These are phyloP conservation scores for Diaporthe australafricana DNA, from an alignment of 2,329 filamentous ascomycete species.

Conservation along the genomic window DNA sequence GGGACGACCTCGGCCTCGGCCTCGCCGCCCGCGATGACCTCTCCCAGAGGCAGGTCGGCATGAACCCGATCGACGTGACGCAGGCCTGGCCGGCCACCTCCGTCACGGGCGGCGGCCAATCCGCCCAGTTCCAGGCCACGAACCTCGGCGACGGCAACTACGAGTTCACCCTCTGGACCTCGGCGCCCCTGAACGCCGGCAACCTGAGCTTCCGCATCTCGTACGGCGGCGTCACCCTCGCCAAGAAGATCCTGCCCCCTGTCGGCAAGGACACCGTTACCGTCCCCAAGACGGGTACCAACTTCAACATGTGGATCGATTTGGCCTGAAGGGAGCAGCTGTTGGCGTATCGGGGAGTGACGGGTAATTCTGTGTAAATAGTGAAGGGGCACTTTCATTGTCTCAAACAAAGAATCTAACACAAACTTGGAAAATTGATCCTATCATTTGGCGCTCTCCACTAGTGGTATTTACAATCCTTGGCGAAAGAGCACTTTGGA, in stretches of 20 bases:
- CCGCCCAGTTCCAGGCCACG: not conserved
- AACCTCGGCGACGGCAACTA: slow-evolving; percentile 10
- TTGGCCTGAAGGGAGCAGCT: not conserved
- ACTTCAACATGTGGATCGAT: slow-evolving; percentile 5
- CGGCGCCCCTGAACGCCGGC: not conserved
- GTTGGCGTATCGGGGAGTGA: not conserved
- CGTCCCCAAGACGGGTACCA: not conserved
- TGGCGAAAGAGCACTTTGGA: no score
- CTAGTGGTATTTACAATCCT: not conserved
- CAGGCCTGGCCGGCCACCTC: not conserved
- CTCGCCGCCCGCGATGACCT: slow-evolving; percentile 10
- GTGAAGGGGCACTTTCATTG: not conserved
- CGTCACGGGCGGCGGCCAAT: not conserved
- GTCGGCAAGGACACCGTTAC: not conserved
- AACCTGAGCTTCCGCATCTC: slow-evolving; percentile 5
- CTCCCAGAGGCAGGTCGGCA: not conserved
- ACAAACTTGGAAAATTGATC: not conserved
- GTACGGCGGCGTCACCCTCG: not conserved
- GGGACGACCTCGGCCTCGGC: not conserved
- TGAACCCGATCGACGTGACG: slow-evolving; percentile 10
- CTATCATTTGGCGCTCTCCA: not conserved
- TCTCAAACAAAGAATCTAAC: not conserved
- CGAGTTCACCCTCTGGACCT: slow-evolving; percentile 6
- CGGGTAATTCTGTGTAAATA: not conserved
- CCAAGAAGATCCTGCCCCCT: not conserved